Conservation (phyloP, 768 basidiomycete species). For the Neoboletus magnificus region DNA sequence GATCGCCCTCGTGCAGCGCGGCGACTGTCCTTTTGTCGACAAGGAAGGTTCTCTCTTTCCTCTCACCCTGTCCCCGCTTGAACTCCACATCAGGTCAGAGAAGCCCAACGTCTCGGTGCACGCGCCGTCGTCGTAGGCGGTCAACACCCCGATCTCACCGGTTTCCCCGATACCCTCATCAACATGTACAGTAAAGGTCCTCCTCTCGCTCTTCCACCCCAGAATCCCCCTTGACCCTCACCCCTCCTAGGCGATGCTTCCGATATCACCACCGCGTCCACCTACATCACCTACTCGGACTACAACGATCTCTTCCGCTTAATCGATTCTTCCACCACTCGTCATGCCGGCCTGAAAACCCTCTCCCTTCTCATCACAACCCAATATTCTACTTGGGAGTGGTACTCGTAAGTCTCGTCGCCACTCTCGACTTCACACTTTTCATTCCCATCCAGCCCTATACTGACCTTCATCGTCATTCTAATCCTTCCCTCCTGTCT, state of each 20-base stretch:
- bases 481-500: constrained; percentile 87
- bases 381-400: constrained; percentile 84
- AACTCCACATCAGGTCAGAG: constrained; percentile 38
- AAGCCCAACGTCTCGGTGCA: constrained; percentile 71
- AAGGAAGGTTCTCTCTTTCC: constrained; percentile 56
- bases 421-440: constrained; percentile 1
- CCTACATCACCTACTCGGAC: constrained; percentile 84
- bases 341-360: constrained; percentile 72
- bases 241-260: constrained; percentile 67
- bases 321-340: constrained; percentile 71
- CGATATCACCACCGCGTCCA: constrained; percentile 79
- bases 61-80: constrained; percentile 14
- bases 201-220: constrained; percentile 26
- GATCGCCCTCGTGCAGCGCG: constrained; percentile 90
- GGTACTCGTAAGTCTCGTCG: constrained; percentile 69
- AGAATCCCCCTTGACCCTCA: constrained; percentile 1
- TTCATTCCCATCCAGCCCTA: constrained; percentile 49
- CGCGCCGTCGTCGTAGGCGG: constrained; percentile 92
- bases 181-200: constrained; percentile 93
- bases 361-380: constrained; percentile 74
- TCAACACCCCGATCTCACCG: constrained; percentile 58
- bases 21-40: constrained; percentile 85
- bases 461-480: constrained; percentile 83
- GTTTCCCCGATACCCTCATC: constrained; percentile 71
- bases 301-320: constrained; percentile 68